These are phyloP conservation scores for Apiospora saccharicola DNA, from an alignment of 2,329 filamentous ascomycete genomes.

Conservation along the genomic window DNA sequence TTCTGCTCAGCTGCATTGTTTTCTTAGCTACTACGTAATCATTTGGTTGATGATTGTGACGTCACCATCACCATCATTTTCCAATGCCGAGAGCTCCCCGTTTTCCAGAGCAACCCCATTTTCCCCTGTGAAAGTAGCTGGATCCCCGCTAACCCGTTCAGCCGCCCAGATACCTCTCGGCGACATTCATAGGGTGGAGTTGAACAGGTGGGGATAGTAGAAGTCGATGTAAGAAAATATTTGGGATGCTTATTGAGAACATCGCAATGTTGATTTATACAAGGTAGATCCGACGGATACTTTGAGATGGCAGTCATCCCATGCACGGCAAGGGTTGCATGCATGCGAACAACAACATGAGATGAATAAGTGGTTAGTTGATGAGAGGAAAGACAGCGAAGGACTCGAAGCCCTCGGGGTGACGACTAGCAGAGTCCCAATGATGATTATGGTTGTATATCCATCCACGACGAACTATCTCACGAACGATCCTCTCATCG, in stretches of 20 bases:
- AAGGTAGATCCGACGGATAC: background rate
- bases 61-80: slow-evolving; percentile 19
- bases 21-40: slow-evolving; percentile 23
- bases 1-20: background rate
- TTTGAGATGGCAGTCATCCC: background rate
- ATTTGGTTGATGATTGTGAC: slow-evolving; percentile 15
- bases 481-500: background rate
- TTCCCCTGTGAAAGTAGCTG: slow-evolving; percentile 8
- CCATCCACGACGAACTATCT: background rate
- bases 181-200: background rate
- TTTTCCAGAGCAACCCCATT: background rate
- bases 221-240: background rate
- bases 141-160: slow-evolving; percentile 1
- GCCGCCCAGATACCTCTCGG: background rate
- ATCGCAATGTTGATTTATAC: background rate
- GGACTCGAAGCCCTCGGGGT: background rate
- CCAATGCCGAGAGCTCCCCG: slow-evolving; percentile 16
- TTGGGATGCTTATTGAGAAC: background rate
- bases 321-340: background rate
- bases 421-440: background rate
- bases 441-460: background rate
- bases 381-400: background rate
- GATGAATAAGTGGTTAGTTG: background rate
- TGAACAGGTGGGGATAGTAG: background rate
- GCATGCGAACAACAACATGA: background rate